Conservation (phyloP, 2,329 filamentous ascomycete genomes). For the Teratosphaeria destructans region DNA sequence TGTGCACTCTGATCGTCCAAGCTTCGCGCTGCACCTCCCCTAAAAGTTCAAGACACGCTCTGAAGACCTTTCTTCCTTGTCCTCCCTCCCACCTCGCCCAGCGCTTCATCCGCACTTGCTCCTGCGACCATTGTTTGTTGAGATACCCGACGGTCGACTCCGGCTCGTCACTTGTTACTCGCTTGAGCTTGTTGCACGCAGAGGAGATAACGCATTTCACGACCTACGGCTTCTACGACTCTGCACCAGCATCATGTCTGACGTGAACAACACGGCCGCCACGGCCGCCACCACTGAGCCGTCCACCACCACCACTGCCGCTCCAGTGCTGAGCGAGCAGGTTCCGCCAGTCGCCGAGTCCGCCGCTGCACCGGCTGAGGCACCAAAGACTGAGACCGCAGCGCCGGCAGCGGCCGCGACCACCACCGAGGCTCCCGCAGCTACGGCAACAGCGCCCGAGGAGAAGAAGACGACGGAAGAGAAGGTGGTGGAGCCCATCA, state of each 20-base stretch:
- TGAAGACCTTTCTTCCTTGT: background rate
- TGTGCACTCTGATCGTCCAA: background rate
- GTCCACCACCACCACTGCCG: slow-evolving; percentile 1
- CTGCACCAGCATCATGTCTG: slow-evolving; percentile 1
- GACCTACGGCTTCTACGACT: background rate
- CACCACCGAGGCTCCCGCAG: slow-evolving; percentile 30
- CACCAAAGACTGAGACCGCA: background rate
- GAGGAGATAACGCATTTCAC: background rate
- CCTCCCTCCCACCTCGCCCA: background rate
- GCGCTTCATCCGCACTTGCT: background rate
- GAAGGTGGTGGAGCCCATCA: slow-evolving; percentile 54
- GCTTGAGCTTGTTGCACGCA: background rate
- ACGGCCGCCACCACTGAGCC: background rate
- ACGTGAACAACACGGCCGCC: slow-evolving; percentile 1
- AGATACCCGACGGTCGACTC: slow-evolving; percentile 2
- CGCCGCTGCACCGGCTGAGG: background rate
- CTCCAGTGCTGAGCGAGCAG: background rate
- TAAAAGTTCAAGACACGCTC: background rate
- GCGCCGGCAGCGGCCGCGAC: slow-evolving; percentile 1
- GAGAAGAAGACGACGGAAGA: slow-evolving; percentile 28
- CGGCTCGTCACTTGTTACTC: background rate
- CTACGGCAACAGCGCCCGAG: slow-evolving; percentile 6
- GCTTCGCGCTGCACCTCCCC: background rate
- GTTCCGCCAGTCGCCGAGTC: background rate
- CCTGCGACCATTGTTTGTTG: background rate